Conservation (phyloP, 768 basidiomycete species). For the Obba rivulosa region DNA sequence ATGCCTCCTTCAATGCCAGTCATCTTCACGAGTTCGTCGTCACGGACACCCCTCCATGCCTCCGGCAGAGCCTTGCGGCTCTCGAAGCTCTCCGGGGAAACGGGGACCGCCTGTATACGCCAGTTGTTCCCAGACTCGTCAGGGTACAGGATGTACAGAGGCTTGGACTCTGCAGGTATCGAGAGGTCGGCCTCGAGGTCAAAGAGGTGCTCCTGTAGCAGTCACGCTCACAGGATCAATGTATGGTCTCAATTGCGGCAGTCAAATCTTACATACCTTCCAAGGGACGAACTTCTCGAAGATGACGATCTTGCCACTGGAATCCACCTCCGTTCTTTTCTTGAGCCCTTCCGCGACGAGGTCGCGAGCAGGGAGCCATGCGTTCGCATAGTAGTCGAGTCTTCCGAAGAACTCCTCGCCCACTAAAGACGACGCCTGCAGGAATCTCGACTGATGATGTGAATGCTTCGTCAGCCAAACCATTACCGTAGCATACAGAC, state of each 20-base stretch:
- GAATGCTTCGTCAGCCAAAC: background rate
- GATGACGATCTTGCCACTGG: constrained; percentile 68
- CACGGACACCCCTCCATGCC: constrained; percentile 87
- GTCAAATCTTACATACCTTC: constrained; percentile 55
- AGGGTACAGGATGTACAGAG: constrained; percentile 86
- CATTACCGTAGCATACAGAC: too few relatives aligned
- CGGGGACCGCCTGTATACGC: constrained; percentile 91
- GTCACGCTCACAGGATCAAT: background rate
- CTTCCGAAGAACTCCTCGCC: constrained; percentile 81
- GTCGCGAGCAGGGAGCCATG: constrained; percentile 91
- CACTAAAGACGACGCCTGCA: constrained; percentile 72
- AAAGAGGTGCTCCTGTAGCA: constrained; percentile 78
- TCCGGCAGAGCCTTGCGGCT: constrained; percentile 92
- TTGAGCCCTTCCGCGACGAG: constrained; percentile 60
- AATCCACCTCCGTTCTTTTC: constrained; percentile 53
- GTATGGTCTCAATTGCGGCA: constrained; percentile 5
- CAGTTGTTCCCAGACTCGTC: constrained; percentile 74
- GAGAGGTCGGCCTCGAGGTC: constrained; percentile 65
- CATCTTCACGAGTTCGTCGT: constrained; percentile 68
- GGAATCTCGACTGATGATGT: constrained; percentile 56
- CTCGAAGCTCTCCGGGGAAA: constrained; percentile 77
- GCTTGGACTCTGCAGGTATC: constrained; percentile 42
- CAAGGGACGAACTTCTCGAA: constrained; percentile 81
- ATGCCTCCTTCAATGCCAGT: constrained; percentile 79
- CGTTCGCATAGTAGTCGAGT: constrained; percentile 76